Base-by-base conservation (phyloP, 2,329 filamentous ascomycete species). In the Emmonsiellopsis sp. region DNA sequence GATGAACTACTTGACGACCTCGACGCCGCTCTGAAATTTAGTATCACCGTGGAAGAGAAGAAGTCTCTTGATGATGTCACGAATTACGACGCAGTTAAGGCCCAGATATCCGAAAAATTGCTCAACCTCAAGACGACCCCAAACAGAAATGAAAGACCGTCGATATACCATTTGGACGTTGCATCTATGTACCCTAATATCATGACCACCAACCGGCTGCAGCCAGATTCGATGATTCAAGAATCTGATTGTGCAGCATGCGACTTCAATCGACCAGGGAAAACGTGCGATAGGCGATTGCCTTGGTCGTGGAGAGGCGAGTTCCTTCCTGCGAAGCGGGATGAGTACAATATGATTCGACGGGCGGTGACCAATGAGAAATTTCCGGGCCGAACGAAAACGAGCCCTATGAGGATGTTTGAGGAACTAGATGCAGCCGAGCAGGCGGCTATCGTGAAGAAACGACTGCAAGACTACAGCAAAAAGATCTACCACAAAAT, bases 401-500 rank as follows among this genome's bases (percentile, higher is more conserved):
- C 85, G 57, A 80, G 82, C 7, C 85, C 89, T 0, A 70, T 74
- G 57, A 79, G 89, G 54, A 81, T 83, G 0, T 98, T 96, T 63
- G 83, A 90, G 58, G 89, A 97, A 15, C 74, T 98, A 15, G 76
- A 82, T 15, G 70, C 79, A 2, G 91, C 95, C 55, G 93, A 98
- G 65, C 92, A 95, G 70, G 85, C 91, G 0, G 73, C 65, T 1
- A 76, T 93, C 37, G 78, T 95, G 49, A 86, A 89, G 61, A 98
- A 97, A 66, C 84, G 93, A 35, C 75, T 98, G 47, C 89, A 92
- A 59, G 80, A 90, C 35, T 98, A 95, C 74, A 94, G 89, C 65
- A 95, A 97, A 70, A 98, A 98, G 73, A 95, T 98, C 58, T 98
- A 98, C 67, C 93, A 98, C 78, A 98, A 97, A 70, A 97, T 98